phyloP scores from a whole-genome alignment of 2,329 filamentous ascomycete genomes.

The Corinectria fuckeliana region DNA sequence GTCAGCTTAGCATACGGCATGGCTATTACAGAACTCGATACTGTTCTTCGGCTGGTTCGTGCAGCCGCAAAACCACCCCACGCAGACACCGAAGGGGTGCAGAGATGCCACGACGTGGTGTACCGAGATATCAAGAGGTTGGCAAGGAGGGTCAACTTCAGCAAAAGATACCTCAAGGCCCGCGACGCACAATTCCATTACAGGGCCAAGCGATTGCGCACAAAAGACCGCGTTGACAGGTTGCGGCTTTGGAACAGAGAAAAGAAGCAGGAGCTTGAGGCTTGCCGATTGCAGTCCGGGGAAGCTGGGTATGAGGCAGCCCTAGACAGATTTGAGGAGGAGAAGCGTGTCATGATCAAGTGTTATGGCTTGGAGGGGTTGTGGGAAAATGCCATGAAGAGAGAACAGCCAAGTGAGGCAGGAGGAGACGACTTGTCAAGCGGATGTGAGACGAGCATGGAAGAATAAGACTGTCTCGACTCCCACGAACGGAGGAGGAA shows the following conservation, averaged over 20 bases:
- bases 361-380: constrained; percentile 26
- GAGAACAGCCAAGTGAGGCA: background rate
- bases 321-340: constrained; percentile 19
- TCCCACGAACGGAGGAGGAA: background rate
- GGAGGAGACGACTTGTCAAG: constrained; percentile 25
- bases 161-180: constrained; percentile 22
- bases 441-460: constrained; percentile 21
- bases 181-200: constrained; percentile 29
- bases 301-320: constrained; percentile 17
- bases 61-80: constrained; percentile 5
- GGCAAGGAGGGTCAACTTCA: constrained; percentile 19
- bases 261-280: constrained; percentile 23
- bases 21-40: constrained; percentile 23
- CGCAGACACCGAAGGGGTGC: constrained; percentile 16
- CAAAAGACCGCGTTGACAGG: constrained; percentile 24
- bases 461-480: constrained; percentile 6
- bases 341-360: constrained; percentile 26
- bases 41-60: constrained; percentile 20
- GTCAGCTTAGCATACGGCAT: constrained; percentile 27
- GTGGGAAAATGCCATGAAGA: constrained; percentile 23
- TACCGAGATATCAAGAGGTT: constrained; percentile 16
- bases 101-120: constrained; percentile 11
- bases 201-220: constrained; percentile 26
- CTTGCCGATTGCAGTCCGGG: constrained; percentile 15
- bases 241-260: constrained; percentile 28